A percentile compares a stretch with the other conserved stretches of the same genome.
Conservation (phyloP, 768 basidiomycete species). For the Xerocomellus chrysenteron region DNA sequence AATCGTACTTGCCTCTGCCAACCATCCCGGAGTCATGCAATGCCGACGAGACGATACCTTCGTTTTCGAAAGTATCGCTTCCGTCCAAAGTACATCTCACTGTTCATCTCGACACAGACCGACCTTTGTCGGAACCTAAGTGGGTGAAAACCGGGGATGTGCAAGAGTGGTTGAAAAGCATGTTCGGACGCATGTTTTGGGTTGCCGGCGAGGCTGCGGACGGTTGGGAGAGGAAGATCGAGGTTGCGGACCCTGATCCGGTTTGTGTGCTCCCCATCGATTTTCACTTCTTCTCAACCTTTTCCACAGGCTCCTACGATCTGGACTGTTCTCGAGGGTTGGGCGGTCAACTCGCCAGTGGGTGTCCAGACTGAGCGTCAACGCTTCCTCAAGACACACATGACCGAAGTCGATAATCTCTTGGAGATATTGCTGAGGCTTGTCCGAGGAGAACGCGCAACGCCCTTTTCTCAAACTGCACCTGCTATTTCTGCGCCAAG, state of each 20-base stretch:
- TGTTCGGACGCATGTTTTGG: constrained; percentile 88
- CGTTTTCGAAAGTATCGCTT: constrained; percentile 55
- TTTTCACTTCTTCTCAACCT: neutral
- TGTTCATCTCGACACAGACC: constrained; percentile 80
- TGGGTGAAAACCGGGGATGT: constrained; percentile 96
- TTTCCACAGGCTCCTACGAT: constrained; percentile 79
- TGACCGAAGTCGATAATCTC: constrained; percentile 83
- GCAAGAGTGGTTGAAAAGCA: constrained; percentile 88
- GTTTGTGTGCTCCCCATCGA: constrained; percentile 48
- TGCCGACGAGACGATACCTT: constrained; percentile 67
- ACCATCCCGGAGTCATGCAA: constrained; percentile 41
- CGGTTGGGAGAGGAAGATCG: constrained; percentile 93
- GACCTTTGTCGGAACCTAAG: constrained; percentile 91
- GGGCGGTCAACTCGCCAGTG: constrained; percentile 82
- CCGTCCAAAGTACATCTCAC: constrained; percentile 62
- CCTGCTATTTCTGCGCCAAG: constrained; percentile 61
- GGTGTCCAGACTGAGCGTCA: constrained; percentile 76
- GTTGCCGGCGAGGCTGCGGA: constrained; percentile 79
- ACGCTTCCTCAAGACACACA: constrained; percentile 85
- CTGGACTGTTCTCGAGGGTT: constrained; percentile 84
- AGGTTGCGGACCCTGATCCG: constrained; percentile 91
- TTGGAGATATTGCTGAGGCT: constrained; percentile 91
- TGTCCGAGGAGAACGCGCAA: constrained; percentile 85
- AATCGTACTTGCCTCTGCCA: constrained; percentile 65
- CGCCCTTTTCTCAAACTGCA: constrained; percentile 61